These are phyloP conservation scores for Ophiostoma perfectum DNA, from an alignment of 2,329 filamentous ascomycete genomes.

Conservation along the genomic window DNA sequence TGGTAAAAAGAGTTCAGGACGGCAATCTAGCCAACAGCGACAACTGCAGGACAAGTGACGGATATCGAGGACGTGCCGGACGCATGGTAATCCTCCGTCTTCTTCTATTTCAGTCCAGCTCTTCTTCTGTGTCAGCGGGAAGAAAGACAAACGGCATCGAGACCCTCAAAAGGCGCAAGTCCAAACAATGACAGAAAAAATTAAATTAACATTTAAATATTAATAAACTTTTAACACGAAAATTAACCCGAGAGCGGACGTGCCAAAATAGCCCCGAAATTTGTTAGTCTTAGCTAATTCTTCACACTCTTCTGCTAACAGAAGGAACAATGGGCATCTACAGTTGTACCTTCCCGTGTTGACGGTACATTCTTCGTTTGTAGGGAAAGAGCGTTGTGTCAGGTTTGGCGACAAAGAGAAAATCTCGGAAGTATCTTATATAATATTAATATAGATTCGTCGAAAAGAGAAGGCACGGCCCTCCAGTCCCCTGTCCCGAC, in stretches of 20 bases:
- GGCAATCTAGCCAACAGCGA: constrained; percentile 15
- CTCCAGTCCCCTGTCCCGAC: neutral
- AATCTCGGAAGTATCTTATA: no score
- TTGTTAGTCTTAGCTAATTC: constrained; percentile 1
- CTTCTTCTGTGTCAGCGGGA: constrained; percentile 11
- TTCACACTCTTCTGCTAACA: neutral
- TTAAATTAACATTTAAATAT: constrained; percentile 10
- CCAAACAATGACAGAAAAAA: constrained; percentile 20
- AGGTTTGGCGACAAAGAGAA: no score
- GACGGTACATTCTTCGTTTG: neutral
- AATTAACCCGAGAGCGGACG: constrained; percentile 11
- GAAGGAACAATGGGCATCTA: neutral
- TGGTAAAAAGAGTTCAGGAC: neutral
- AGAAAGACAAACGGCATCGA: neutral
- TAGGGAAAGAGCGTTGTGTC: neutral
- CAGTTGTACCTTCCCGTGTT: neutral
- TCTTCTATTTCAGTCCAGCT: constrained; percentile 9
- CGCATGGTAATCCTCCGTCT: constrained; percentile 17
- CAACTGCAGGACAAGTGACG: constrained; percentile 11
- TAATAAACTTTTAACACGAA: neutral
- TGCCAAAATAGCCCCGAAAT: constrained; percentile 15
- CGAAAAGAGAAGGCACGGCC: neutral
- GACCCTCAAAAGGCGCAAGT: neutral
- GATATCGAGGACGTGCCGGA: constrained; percentile 10
- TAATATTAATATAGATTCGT: no score